Conservation (phyloP, 805 yeast genomes). For the Lipomyces oligophaga region DNA sequence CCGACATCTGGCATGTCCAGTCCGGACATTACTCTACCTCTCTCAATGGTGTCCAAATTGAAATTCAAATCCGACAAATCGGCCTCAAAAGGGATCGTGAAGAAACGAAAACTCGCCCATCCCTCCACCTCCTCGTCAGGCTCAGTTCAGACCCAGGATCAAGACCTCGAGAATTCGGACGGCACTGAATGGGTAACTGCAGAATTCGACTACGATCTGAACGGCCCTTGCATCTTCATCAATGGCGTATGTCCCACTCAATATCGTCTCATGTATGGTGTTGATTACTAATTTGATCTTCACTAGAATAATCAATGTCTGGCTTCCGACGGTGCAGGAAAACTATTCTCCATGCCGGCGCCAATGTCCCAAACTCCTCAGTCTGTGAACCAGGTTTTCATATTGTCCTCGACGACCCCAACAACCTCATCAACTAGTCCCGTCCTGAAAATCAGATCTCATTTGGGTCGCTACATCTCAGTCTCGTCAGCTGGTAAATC, state of each 20-base stretch:
- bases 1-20: too few species aligned
- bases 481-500: too few species aligned
- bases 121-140: conserved; percentile 17
- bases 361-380: conserved; percentile 35
- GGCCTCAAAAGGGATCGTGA: too few species aligned
- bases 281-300: neutral
- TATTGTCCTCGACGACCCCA: conserved; percentile 24
- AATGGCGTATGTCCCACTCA: conserved; percentile 14
- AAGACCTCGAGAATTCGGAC: conserved; percentile 7
- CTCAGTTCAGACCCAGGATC: neutral
- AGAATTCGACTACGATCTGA: conserved; percentile 31
- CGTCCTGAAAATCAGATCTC: conserved; percentile 32
- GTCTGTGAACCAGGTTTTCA: conserved; percentile 38
- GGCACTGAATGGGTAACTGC: conserved; percentile 36
- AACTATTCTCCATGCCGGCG: conserved; percentile 22
- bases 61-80: conserved; percentile 40
- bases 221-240: conserved; percentile 39
- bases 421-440: neutral
- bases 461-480: neutral
- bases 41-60: conserved; percentile 40
- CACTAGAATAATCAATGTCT: conserved; percentile 22
- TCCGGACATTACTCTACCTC: too few species aligned
- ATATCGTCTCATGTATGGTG: neutral
- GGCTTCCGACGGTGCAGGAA: conserved; percentile 32
- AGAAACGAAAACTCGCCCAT: conserved; percentile 16